These are phyloP conservation scores for Erythrobasidium hasegawianum DNA, from an alignment of 1,284 basidiomycete genomes.

Conservation along the genomic window DNA sequence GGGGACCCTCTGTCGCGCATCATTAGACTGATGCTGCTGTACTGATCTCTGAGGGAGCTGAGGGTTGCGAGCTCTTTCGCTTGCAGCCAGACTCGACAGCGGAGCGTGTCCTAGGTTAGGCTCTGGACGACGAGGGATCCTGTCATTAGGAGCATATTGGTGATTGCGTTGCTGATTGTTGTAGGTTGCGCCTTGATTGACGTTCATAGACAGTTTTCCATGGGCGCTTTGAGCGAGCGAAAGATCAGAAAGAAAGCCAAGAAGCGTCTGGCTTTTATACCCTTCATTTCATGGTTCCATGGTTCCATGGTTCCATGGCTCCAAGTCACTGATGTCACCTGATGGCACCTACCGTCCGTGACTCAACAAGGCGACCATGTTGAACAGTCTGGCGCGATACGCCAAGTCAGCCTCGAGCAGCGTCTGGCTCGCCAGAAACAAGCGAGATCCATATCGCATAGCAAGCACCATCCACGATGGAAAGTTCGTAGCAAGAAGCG, in stretches of 20 bases:
- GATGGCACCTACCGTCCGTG: too few relatives aligned
- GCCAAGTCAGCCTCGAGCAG: constrained; percentile 9
- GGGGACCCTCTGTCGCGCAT: too few relatives aligned
- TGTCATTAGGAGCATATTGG: constrained; percentile 3
- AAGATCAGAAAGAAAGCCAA: too few relatives aligned
- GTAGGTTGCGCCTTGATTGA: constrained; percentile 2
- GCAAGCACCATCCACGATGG: neutral
- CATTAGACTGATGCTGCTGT: neutral
- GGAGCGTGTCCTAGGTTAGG: too few relatives aligned
- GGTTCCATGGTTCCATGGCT: too few relatives aligned
- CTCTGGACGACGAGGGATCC: neutral
- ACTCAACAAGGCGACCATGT: too few relatives aligned
- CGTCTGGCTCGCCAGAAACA: constrained; percentile 7
- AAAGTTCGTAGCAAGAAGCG: constrained; percentile 27
- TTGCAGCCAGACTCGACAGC: neutral
- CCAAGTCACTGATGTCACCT: too few relatives aligned
- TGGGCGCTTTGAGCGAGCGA: too few relatives aligned
- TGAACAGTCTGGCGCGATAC: neutral
- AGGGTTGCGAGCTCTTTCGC: constrained; percentile 1
- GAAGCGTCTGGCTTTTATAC: too few relatives aligned
- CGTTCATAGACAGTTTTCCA: neutral
- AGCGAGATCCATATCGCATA: constrained; percentile 9
- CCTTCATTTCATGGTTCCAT: too few relatives aligned
- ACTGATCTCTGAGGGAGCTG: neutral
- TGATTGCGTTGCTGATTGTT: too few relatives aligned